Evolutionary conservation across 208 protist species (phyloP), one percentile per base, ranked within the genome.

Genomic region (Wallacemonas rigidus): DNA sequence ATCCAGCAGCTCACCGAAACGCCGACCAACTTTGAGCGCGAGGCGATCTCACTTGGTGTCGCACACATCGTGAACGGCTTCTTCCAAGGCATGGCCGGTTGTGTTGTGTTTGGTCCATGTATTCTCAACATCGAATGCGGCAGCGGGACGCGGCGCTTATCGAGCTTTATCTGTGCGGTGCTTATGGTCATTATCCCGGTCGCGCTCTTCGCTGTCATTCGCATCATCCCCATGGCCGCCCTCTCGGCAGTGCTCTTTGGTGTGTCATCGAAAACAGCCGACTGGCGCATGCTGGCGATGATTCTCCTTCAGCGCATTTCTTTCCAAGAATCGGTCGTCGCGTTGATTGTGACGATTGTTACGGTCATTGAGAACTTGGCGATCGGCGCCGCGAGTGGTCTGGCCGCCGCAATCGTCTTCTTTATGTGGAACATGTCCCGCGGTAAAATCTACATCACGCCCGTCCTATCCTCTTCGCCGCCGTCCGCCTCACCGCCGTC

Each of bases 371-470:
- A 75, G 39, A 78, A 88, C 72, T 63, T 88, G 11, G 83, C 83
- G 62, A 81, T 88, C 67, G 83, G 79, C 11, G 79, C 79, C 67
- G 83, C 79, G 15, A 67, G 65, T 12, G 83, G 83, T 1, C 69
- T 88, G 15, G 79, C 79, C 17, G 83, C 76, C 43, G 83, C 83
- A 41, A 57, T 88, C 4, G 70, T 88, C 3, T 88, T 81, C 51
- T 85, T 88, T 47, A 85, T 85, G 83, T 88, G 83, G 83, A 88
- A 81, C 64, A 84, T 88, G 83, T 62, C 79, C 12, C 75, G 79
- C 3, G 79, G 79, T 3, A 71, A 76, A 12, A 75, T 85, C 48
- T 67, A 55, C 38, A 79, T 85, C 54, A 68, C 67, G 40, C 60
- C 60, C 3, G 60, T 65, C 11, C 11, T n/a, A n/a, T n/a, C n/a